A percentile compares a stretch with the other conserved stretches of the same genome.
phyloP scores from a whole-genome alignment of 805 yeast species.

The Kluyveromyces aestuarii region DNA sequence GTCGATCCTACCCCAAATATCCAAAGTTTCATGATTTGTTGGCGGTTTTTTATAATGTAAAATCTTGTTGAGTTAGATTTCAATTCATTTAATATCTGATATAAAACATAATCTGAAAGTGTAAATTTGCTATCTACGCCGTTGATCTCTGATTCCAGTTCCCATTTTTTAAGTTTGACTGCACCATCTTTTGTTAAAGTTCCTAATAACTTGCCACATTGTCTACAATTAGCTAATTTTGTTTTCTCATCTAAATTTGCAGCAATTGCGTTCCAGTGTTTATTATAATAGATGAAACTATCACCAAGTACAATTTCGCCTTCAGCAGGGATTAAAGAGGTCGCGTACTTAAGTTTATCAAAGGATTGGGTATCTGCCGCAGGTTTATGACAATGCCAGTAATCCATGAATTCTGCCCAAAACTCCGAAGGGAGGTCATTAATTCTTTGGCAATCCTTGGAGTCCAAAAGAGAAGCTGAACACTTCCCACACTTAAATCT shows the following conservation, averaged over 20 bases:
- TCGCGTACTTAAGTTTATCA: slow-evolving; percentile 11
- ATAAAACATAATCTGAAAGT: slow-evolving; percentile 15
- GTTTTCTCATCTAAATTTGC: background rate
- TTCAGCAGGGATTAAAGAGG: slow-evolving; percentile 14
- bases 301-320: slow-evolving; percentile 22
- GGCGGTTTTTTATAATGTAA: slow-evolving; percentile 8
- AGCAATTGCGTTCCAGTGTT: slow-evolving; percentile 8
- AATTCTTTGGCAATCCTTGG: slow-evolving; percentile 12
- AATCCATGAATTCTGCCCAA: slow-evolving; percentile 94
- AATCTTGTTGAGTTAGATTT: slow-evolving; percentile 20
- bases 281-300: slow-evolving; percentile 13
- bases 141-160: slow-evolving; percentile 6
- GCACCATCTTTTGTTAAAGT: slow-evolving; percentile 10
- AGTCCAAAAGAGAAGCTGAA: slow-evolving; percentile 1
- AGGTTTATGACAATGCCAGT: slow-evolving; percentile 95
- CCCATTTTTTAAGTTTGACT: slow-evolving; percentile 23
- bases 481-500: slow-evolving; percentile 13
- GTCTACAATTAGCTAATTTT: slow-evolving; percentile 8
- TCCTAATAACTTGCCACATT: slow-evolving; percentile 17
- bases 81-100: slow-evolving; percentile 13
- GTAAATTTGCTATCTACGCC: slow-evolving; percentile 6
- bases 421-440: slow-evolving; percentile 79
- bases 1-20: slow-evolving; percentile 19
- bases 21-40: slow-evolving; percentile 15
- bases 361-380: slow-evolving; percentile 16